Conservation (phyloP, 2,329 filamentous ascomycete species). For the Herpotrichia juniperi region DNA sequence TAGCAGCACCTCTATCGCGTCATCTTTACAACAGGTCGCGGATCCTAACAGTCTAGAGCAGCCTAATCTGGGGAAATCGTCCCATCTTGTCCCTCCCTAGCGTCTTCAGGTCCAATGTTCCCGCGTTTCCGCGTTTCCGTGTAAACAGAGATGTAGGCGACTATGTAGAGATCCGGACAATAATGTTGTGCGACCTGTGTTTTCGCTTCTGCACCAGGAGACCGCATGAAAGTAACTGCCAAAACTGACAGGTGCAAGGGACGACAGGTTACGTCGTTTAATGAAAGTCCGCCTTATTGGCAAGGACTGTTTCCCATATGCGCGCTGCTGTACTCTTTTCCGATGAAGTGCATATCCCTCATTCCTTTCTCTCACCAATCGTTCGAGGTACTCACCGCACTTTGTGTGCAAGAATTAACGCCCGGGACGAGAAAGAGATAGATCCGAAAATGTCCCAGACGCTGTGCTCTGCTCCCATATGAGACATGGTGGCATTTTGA, state of each 20-base stretch:
- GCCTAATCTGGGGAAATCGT: slow-evolving; percentile 30
- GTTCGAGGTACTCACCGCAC: slow-evolving; percentile 9
- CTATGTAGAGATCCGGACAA: not conserved
- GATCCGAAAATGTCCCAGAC: no score
- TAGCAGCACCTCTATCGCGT: slow-evolving; percentile 13
- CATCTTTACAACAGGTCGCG: slow-evolving; percentile 7
- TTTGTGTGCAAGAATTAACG: slow-evolving; percentile 6
- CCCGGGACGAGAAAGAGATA: not conserved
- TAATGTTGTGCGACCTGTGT: slow-evolving; percentile 12
- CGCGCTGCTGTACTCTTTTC: not conserved
- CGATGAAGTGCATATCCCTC: slow-evolving; percentile 4
- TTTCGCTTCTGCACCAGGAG: slow-evolving; percentile 10
- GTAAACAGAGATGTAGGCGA: slow-evolving; percentile 11
- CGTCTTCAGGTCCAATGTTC: slow-evolving; percentile 18
- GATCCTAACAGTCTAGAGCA: slow-evolving; percentile 22
- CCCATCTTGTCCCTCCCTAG: slow-evolving; percentile 23
- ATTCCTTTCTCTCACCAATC: slow-evolving; percentile 8
- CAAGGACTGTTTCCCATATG: slow-evolving; percentile 4
- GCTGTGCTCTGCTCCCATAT: no score
- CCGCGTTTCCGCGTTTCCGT: slow-evolving; percentile 20
- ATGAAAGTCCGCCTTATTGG: slow-evolving; percentile 11
- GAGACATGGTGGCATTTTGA: no score
- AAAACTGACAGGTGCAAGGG: not conserved
- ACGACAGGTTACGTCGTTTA: slow-evolving; percentile 5
- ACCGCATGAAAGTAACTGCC: not conserved